Evolutionary conservation across 2,329 filamentous ascomycete species (phyloP).

Genomic region (Emergomyces pasteurianus): DNA sequence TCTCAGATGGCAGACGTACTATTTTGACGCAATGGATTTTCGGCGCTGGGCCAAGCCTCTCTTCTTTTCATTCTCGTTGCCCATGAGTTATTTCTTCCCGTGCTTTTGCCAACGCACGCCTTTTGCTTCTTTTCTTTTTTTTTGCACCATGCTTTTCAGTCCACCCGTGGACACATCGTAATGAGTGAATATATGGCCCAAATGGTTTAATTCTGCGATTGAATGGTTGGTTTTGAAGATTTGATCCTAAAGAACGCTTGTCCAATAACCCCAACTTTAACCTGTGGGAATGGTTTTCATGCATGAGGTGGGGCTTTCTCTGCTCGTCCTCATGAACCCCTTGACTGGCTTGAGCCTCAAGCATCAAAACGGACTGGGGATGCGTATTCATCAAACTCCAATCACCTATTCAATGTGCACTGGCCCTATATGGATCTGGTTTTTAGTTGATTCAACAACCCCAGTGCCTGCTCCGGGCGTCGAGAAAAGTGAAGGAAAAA

Average conservation of each 20-base stretch:
- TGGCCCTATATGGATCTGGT: background rate
- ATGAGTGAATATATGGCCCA: no score
- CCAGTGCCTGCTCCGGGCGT: no score
- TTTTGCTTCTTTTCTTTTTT: no score
- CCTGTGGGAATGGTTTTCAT: background rate
- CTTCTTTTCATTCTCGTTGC: background rate
- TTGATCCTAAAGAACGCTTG: background rate
- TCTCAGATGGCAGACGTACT: background rate
- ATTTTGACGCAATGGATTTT: background rate
- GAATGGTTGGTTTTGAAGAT: no score
- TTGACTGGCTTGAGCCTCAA: background rate
- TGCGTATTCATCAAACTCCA: no score
- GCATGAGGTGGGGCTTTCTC: background rate
- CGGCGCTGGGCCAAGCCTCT: background rate
- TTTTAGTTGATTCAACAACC: no score
- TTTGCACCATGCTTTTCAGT: no score
- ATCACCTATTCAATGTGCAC: background rate
- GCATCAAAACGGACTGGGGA: background rate
- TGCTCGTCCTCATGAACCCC: background rate
- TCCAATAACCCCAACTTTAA: no score
- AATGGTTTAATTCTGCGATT: no score
- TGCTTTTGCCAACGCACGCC: background rate
- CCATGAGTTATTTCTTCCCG: background rate
- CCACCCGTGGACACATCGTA: background rate
- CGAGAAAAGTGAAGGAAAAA: no score